phyloP scores from a whole-genome alignment of 2,329 filamentous ascomycete genomes.

The Pseudogymnoascus sp. region DNA sequence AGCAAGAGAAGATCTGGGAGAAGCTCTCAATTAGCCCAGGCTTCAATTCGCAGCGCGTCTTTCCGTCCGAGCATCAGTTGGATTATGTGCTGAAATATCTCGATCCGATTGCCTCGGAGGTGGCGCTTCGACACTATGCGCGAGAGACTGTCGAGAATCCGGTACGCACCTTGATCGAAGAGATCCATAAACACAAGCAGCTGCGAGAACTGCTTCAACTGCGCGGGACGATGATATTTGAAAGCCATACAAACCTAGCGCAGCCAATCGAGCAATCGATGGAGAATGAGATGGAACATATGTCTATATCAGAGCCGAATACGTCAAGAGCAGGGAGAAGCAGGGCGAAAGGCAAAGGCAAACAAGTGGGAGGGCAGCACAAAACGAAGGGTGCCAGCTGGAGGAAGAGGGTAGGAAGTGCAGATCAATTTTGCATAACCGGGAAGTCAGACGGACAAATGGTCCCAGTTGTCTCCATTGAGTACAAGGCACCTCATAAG shows the following conservation, averaged over 20 bases:
- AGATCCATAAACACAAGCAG: slow-evolving; percentile 21
- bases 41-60: slow-evolving; percentile 25
- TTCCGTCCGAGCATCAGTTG: slow-evolving; percentile 29
- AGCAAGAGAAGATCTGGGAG: slow-evolving; percentile 28
- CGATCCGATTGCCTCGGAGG: slow-evolving; percentile 29
- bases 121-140: slow-evolving; percentile 28
- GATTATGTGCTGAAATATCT: slow-evolving; percentile 27
- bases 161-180: slow-evolving; percentile 28
- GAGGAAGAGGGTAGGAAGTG: not conserved
- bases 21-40: slow-evolving; percentile 16
- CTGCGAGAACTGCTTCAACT: slow-evolving; percentile 28
- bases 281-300: not conserved
- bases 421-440: not conserved
- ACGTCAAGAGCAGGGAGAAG: not conserved
- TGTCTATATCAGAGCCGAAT: not conserved
- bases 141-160: slow-evolving; percentile 30
- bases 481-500: slow-evolving; percentile 34
- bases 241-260: slow-evolving; percentile 31
- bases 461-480: slow-evolving; percentile 24
- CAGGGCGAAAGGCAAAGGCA: not conserved
- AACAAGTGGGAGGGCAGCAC: not conserved
- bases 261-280: slow-evolving; percentile 13
- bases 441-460: not conserved
- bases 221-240: slow-evolving; percentile 29
- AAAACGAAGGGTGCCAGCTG: not conserved